A percentile compares a stretch with the other conserved stretches of the same genome.
Evolutionary conservation across 495 filamentous ascomycete species (phyloP).

Genomic region (Oidiodendron maius): DNA sequence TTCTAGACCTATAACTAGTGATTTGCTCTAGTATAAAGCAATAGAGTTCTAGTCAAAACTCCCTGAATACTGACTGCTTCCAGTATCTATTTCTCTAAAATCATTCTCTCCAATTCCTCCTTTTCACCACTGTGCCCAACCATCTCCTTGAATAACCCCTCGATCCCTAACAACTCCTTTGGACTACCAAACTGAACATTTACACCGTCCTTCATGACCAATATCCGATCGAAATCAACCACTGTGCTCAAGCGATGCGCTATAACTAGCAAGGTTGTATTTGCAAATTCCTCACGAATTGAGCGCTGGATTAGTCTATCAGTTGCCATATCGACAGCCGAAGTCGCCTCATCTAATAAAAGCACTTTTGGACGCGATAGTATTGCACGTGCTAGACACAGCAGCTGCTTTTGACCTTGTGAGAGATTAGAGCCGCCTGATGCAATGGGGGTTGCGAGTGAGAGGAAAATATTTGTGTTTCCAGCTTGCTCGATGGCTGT

Average conservation of each 20-base stretch:
- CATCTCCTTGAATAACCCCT: constrained; percentile 44
- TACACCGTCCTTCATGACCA: constrained; percentile 36
- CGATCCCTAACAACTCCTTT: constrained; percentile 9
- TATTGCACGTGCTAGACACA: constrained; percentile 46
- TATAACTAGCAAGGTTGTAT: constrained; percentile 40
- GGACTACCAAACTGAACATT: constrained; percentile 27
- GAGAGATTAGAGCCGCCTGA: constrained; percentile 29
- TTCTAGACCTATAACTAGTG: too few relatives aligned
- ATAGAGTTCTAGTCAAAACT: too few relatives aligned
- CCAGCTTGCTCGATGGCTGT: background rate
- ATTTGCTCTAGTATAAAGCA: too few relatives aligned
- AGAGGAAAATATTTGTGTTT: constrained; percentile 37
- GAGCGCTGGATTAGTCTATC: constrained; percentile 42
- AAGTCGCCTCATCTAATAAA: constrained; percentile 48
- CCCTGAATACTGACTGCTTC: background rate
- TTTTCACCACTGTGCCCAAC: constrained; percentile 53
- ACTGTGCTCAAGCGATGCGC: constrained; percentile 48
- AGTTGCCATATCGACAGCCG: constrained; percentile 41
- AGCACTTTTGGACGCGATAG: constrained; percentile 37
- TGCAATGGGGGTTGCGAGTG: constrained; percentile 35
- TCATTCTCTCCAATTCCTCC: constrained; percentile 31
- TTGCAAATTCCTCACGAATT: constrained; percentile 29
- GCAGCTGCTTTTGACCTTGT: constrained; percentile 44
- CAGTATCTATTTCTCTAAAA: background rate
- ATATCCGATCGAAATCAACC: constrained; percentile 37